A percentile compares a stretch with the other conserved stretches of the same genome.
phyloP scores from a whole-genome alignment of 2,329 filamentous ascomycete genomes.

The Botrytis porri region DNA sequence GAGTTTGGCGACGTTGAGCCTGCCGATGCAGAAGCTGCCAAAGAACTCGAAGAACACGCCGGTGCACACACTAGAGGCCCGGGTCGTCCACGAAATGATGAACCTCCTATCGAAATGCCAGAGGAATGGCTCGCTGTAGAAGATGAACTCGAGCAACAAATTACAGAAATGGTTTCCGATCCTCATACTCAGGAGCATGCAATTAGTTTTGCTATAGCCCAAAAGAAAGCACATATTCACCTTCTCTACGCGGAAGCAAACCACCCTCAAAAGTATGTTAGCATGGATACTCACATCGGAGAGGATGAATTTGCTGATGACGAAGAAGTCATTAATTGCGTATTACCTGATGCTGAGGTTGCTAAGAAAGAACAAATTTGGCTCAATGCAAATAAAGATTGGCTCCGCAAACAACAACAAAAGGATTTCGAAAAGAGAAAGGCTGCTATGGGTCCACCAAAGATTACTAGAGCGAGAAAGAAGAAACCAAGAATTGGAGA shows the following conservation, averaged over 20 bases:
- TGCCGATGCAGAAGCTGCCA: conserved; percentile 6
- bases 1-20: conserved; percentile 44
- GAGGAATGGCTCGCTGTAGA: conserved; percentile 64
- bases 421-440: conserved; percentile 74
- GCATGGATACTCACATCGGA: conserved; percentile 63
- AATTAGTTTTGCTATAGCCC: conserved; percentile 56
- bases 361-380: conserved; percentile 87
- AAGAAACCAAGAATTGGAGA: conserved; percentile 60
- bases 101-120: conserved; percentile 38
- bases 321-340: conserved; percentile 77
- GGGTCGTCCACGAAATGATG: conserved; percentile 31
- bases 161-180: conserved; percentile 66
- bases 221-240: conserved; percentile 53
- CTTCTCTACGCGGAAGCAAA: conserved; percentile 51
- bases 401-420: conserved; percentile 80
- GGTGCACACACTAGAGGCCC: conserved; percentile 32
- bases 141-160: conserved; percentile 63
- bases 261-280: conserved; percentile 48
- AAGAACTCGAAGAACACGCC: conserved; percentile 25
- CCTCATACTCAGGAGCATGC: conserved; percentile 56
- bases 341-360: conserved; percentile 70
- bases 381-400: conserved; percentile 93
- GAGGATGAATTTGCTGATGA: conserved; percentile 88
- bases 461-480: conserved; percentile 54
- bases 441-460: conserved; percentile 52